Evolutionary conservation across 352 stramenopile species (phyloP).

Genomic region (Pelagophyceae sp.): DNA sequence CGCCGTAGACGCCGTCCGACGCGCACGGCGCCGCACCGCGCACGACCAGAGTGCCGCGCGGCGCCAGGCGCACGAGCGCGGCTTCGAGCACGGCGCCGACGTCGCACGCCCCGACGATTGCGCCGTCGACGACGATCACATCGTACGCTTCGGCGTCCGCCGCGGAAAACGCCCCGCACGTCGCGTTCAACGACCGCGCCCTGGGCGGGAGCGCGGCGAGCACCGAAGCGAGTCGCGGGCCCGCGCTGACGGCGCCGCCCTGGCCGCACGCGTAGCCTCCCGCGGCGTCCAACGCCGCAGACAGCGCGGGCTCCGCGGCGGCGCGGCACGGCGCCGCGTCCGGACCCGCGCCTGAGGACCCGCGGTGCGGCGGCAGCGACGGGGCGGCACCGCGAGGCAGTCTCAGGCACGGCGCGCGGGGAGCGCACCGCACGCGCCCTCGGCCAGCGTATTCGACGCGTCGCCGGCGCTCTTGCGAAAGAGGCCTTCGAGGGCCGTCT

Average conservation of each 20-base stretch:
- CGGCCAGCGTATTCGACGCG: too few relatives aligned
- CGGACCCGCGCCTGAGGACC: too few relatives aligned
- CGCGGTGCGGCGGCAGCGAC: too few relatives aligned
- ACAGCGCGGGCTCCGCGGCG: not conserved
- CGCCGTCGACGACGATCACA: constrained; percentile 8
- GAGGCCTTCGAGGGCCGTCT: too few relatives aligned
- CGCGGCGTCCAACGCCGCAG: not conserved
- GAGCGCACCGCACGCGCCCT: too few relatives aligned
- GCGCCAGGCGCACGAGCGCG: not conserved
- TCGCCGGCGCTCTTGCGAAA: too few relatives aligned
- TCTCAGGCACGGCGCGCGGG: too few relatives aligned
- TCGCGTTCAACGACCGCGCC: not conserved
- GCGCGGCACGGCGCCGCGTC: too few relatives aligned
- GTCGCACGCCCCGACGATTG: constrained; percentile 7
- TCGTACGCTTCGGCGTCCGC: not conserved
- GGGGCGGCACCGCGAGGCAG: too few relatives aligned
- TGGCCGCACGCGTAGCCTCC: not conserved
- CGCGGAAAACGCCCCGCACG: not conserved
- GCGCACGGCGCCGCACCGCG: not conserved
- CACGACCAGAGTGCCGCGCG: not conserved
- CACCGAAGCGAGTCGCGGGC: not conserved
- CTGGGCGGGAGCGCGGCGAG: too few relatives aligned
- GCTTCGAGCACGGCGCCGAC: not conserved
- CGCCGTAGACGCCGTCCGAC: not conserved
- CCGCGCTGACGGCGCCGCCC: not conserved